These are phyloP conservation scores for Pseudogymnoascus sp. DNA, from an alignment of 2,329 filamentous ascomycete genomes.

Conservation along the genomic window DNA sequence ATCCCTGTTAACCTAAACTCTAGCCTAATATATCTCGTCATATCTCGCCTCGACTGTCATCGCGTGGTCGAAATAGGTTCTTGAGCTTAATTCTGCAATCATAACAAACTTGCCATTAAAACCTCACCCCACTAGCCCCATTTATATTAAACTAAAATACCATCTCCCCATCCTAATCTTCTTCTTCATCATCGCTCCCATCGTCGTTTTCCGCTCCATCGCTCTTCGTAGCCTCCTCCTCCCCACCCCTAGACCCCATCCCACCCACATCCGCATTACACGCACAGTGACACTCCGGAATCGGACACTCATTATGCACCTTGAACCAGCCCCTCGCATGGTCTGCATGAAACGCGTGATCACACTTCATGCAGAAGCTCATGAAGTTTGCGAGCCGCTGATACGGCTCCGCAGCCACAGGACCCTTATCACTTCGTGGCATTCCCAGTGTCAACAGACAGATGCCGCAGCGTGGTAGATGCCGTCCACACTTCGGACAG, in stretches of 20 bases:
- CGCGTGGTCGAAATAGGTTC: not conserved
- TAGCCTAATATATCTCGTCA: not conserved
- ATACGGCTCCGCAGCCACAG: conserved; percentile 31
- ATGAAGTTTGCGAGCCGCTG: conserved; percentile 50
- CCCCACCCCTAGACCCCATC: not conserved
- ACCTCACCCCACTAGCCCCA: not conserved
- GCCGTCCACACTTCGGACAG: conserved; percentile 59
- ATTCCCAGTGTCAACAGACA: conserved; percentile 61
- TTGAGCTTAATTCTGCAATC: not conserved
- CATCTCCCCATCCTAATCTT: not conserved
- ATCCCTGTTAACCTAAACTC: not conserved
- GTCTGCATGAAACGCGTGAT: conserved; percentile 61
- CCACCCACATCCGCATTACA: conserved; percentile 33
- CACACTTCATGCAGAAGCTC: conserved; percentile 62
- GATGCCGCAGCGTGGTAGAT: conserved; percentile 59
- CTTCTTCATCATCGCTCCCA: not conserved
- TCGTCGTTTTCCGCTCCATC: not conserved
- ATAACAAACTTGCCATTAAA: not conserved
- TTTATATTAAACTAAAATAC: not conserved
- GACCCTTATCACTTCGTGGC: conserved; percentile 51
- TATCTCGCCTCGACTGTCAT: not conserved
- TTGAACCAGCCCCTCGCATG: conserved; percentile 62
- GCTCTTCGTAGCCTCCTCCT: not conserved
- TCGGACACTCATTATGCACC: conserved; percentile 57
- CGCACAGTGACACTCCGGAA: conserved; percentile 59